Percentiles rank a stretch among this genome's conserved stretches.
These are phyloP conservation scores for Diutina pseudorugosa DNA, from an alignment of 1,139 yeast genomes.

Conservation along the genomic window DNA sequence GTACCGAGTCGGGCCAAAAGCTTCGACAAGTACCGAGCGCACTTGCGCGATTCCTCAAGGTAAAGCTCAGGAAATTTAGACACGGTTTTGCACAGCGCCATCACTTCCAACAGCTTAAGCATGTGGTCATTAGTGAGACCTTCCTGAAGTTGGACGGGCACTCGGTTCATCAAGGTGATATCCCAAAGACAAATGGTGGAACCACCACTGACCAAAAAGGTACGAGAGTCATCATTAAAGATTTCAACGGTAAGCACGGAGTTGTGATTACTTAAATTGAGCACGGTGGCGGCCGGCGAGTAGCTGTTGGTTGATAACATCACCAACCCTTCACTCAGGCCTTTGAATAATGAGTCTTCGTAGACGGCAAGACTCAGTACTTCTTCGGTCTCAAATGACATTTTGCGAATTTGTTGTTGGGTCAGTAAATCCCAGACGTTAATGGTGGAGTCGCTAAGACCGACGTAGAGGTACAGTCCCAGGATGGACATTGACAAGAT, in stretches of 20 bases:
- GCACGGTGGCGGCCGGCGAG: background rate
- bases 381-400: slow-evolving; percentile 28
- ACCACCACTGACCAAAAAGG: slow-evolving; percentile 2
- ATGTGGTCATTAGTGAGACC: slow-evolving; percentile 42
- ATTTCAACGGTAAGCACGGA: background rate
- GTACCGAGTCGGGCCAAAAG: slow-evolving; percentile 68
- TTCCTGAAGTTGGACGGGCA: background rate
- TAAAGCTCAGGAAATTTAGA: slow-evolving; percentile 56
- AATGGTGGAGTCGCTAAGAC: slow-evolving; percentile 58
- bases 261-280: background rate
- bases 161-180: background rate
- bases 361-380: slow-evolving; percentile 33
- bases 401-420: slow-evolving; percentile 52
- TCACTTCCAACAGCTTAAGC: slow-evolving; percentile 45
- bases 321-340: background rate
- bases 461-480: slow-evolving; percentile 66
- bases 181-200: background rate
- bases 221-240: background rate
- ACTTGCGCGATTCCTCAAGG: slow-evolving; percentile 72
- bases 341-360: slow-evolving; percentile 42
- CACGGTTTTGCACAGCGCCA: slow-evolving; percentile 65
- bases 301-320: background rate
- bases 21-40: slow-evolving; percentile 66
- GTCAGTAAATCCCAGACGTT: slow-evolving; percentile 82
- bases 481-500: slow-evolving; percentile 54